Evolutionary conservation across 2,329 filamentous ascomycete genomes (phyloP), one percentile per base, ranked within the genome.

Genomic region (Cyphellophora europaea): DNA sequence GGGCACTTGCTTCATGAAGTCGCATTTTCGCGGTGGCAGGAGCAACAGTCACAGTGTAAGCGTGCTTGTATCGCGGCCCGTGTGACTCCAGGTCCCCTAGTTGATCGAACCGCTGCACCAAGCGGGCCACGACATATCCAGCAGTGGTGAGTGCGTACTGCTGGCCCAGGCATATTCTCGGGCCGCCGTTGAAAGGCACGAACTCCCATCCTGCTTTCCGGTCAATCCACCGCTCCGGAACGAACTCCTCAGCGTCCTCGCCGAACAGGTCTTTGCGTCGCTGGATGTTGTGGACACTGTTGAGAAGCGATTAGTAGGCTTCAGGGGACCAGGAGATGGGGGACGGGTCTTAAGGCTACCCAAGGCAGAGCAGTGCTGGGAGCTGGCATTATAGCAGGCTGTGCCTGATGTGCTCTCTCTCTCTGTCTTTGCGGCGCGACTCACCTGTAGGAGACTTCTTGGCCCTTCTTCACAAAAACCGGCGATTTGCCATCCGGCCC

Each of bases 231-330:
- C 81, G 67, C 28, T 83, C 79, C 1, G 82, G 82, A 39, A 63
- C 66, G 58, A 77, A 85, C 21, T 63, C 64, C 16, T 63, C 57
- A 2, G 63, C 65, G 35, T 71, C 66, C 0, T 50, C 35, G 3
- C 66, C 67, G 53, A 59, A 71, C 37, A 64, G 50, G 27, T 71
- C 67, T 27, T 54, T 56, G 11, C 81, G 73, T 2, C 83, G 75
- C 52, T 93, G 85, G 80, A 89, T 83, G 4, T 74, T 59, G 36
- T 85, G 69, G 0, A 79, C 68, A n/a, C n/a, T n/a, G n/a, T n/a
- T n/a, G n/a, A n/a, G n/a, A n/a, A n/a, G n/a, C n/a, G n/a, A n/a
- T n/a, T n/a, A n/a, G n/a, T n/a, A n/a, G n/a, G n/a, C n/a, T n/a
- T n/a, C n/a, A n/a, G n/a, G n/a, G n/a, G n/a, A n/a, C n/a, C n/a